These are phyloP conservation scores for Tuber microsphaerosporum DNA, from an alignment of 495 filamentous ascomycete species.

Conservation along the genomic window DNA sequence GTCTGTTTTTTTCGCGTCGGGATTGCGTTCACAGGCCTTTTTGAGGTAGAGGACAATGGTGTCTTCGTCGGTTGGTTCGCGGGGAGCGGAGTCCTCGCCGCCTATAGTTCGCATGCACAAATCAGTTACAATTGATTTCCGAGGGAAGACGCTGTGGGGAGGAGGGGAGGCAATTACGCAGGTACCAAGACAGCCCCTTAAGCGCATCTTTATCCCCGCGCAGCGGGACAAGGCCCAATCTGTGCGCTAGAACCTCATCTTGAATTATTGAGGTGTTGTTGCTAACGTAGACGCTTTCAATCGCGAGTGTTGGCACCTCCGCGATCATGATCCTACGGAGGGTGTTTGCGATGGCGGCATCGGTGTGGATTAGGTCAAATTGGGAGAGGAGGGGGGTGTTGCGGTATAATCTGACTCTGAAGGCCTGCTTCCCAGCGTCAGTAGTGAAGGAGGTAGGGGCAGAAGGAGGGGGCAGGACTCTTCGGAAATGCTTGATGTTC, in stretches of 20 bases:
- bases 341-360: slow-evolving; percentile 91
- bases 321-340: slow-evolving; percentile 95
- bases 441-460: background rate
- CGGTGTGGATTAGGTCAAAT: slow-evolving; percentile 85
- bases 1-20: slow-evolving; percentile 59
- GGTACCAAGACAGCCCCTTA: slow-evolving; percentile 69
- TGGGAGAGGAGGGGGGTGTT: slow-evolving; percentile 65
- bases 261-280: slow-evolving; percentile 97
- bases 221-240: slow-evolving; percentile 85
- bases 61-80: slow-evolving; percentile 64
- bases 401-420: slow-evolving; percentile 74
- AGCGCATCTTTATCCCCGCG: slow-evolving; percentile 68
- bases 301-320: slow-evolving; percentile 87
- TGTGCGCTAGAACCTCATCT: slow-evolving; percentile 86
- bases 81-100: slow-evolving; percentile 11
- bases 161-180: slow-evolving; percentile 45
- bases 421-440: slow-evolving; percentile 46
- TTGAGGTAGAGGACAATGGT: slow-evolving; percentile 66
- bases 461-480: slow-evolving; percentile 43
- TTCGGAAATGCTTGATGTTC: slow-evolving; percentile 66
- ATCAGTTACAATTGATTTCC: background rate
- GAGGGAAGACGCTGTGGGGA: background rate
- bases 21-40: slow-evolving; percentile 69
- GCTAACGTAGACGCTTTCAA: slow-evolving; percentile 80
- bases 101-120: slow-evolving; percentile 12